Evolutionary conservation across 2,329 filamentous ascomycete genomes (phyloP), one percentile per base, ranked within the genome.

Genomic region (Sclerotinia borealis): DNA sequence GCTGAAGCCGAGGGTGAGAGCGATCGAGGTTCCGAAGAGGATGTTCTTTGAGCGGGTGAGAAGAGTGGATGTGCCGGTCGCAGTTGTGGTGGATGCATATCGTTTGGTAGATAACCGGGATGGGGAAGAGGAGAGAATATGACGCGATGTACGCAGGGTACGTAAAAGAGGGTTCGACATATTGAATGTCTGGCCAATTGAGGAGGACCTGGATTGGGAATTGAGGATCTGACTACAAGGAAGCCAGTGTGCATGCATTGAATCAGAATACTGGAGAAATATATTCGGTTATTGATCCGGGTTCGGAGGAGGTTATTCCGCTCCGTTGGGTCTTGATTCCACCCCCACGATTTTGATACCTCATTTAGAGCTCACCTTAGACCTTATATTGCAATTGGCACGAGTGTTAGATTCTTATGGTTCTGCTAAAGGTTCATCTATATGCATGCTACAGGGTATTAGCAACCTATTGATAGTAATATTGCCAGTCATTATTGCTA

Each of bases 1-100:
- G 49, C 80, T 77, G 51, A 81, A 66, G 10, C 77, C 70, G 17
- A 79, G 67, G 7, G 76, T 75, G 7, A 87, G 68, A 1, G 81
- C 76, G 48, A 88, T 69, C 2, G 83, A 78, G 25, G 84, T 82
- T 55, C 84, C 83, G 64, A 80, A 81, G 43, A 84, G 65, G 64
- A 82, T 64, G 69, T 82, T 83, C 66, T 79, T 79, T 17, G 81
- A 69, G 50, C 79, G 77, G 3, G 78, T 79, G 34, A 75, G 74
- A 0, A 77, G 68, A 4, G 78, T 79, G 43, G 64, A 61, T 36
- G 73, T 59, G 47, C 71, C 69, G 25, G 72, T 43, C n/a, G 68
- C 61, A 49, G 68, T 36, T 22, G 68, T 69, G 19, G 60, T 58
- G 9, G 70, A 69, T 10, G 68, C 65, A 37, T 67, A 62, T 43